Percentiles rank a stretch among this genome's conserved stretches.
Evolutionary conservation across 2,329 filamentous ascomycete species (phyloP).

Genomic region (Ophiostoma sp.): DNA sequence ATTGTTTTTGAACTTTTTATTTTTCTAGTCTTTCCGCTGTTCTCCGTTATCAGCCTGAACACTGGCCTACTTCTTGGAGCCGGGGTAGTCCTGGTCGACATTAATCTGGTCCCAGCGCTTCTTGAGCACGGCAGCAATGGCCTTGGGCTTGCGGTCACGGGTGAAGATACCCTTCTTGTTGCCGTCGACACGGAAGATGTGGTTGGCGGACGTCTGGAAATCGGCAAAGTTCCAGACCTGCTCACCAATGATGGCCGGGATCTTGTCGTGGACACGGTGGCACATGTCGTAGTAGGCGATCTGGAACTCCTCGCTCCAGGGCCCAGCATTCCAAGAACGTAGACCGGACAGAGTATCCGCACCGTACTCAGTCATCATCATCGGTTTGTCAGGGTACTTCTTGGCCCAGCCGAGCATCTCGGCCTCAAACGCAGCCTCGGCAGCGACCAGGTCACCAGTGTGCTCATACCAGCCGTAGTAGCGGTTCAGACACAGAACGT

Average conservation of each 20-base stretch:
- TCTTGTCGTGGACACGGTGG: conserved; percentile 1
- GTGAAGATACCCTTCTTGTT: conserved; percentile 10
- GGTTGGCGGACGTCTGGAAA: neutral
- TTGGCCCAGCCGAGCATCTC: neutral
- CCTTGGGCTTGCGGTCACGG: conserved; percentile 6
- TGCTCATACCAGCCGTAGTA: conserved; percentile 9
- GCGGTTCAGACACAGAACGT: conserved; percentile 6
- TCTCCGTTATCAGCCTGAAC: too few species aligned
- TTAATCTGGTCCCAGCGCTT: neutral
- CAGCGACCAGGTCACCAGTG: neutral
- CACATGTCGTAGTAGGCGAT: conserved; percentile 7
- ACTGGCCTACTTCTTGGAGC: neutral
- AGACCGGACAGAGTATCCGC: neutral
- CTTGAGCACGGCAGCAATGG: neutral
- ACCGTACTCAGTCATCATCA: conserved; percentile 5
- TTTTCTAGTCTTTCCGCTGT: too few species aligned
- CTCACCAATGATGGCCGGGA: neutral
- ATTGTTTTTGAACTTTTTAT: too few species aligned
- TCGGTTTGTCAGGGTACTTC: neutral
- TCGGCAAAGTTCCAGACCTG: conserved; percentile 13
- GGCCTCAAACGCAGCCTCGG: neutral
- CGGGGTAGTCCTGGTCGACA: neutral
- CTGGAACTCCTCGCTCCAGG: conserved; percentile 11
- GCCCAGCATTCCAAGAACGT: neutral
- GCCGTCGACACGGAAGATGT: neutral